Evolutionary conservation across 306 rosid genomes (phyloP), one percentile per base, ranked within the genome.

Genomic region (Trifolium dubium): DNA sequence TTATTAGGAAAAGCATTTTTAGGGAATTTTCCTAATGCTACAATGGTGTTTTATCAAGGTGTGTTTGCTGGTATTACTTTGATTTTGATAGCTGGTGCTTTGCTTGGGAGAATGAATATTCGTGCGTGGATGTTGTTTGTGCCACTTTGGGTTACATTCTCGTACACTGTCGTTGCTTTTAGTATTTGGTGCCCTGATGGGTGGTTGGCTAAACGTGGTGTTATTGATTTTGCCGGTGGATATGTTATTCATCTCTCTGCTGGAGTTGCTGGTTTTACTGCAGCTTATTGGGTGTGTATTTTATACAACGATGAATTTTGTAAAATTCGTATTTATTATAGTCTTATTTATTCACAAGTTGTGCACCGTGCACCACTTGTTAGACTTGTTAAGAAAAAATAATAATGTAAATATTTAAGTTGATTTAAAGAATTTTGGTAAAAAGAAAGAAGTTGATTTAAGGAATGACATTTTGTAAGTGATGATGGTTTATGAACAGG

Each of bases 91-190:
- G 89, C 86, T 0, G 90, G 90, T 7, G 82, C 83, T 0, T 58
- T 86, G 2, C 62, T 86, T 4, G 90, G 90, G 39, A 81, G 86
- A 69, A 86, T 81, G 90, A 86, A 86, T n/a, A 55, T 83, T 30
- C 71, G 68, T n/a, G 88, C 87, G 0, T 86, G 86, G 90, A 83
- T 86, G 86, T 0, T 86, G 47, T 86, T 86, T 46, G 90, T 86
- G 14, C 88, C 86, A 0, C 86, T 86, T 9, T 86, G 90, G 90
- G 12, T 83, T 7, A 83, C 87, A 3, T 41, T 81, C 7, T 86
- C 86, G 0, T 86, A 83, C 65, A 71, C 79, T 4, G 82, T 83
- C 18, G 67, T 81, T 60, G 86, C 87, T 4, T 86, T 81, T 11
- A 83, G 87, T 50, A 83, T 86, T 62, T 86, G 90, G 90, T 75